Percentiles rank a stretch among this genome's conserved stretches.
phyloP scores from a whole-genome alignment of 225 moss, liverwort and hornwort genomes.

The Sphagnum contortum region DNA sequence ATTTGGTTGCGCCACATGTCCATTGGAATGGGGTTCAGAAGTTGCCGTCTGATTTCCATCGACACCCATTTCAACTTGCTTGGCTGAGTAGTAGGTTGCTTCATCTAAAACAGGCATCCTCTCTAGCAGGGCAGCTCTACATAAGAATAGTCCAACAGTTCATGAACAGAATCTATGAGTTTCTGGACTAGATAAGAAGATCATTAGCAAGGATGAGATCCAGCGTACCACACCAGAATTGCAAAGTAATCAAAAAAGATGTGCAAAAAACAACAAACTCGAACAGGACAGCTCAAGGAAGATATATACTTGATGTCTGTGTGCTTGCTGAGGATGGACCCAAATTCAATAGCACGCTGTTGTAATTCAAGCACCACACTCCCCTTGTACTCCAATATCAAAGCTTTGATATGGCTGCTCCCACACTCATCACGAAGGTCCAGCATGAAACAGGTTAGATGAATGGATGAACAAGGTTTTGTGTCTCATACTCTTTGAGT shows the following conservation, averaged over 20 bases:
- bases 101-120: slow-evolving; percentile 96
- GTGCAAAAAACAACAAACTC: no score
- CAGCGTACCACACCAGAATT: no score
- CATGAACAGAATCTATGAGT: no score
- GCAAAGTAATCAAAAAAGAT: no score
- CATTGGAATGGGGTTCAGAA: slow-evolving; percentile 43
- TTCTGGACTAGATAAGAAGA: no score
- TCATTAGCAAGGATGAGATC: no score
- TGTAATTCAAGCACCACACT: slow-evolving; percentile 82
- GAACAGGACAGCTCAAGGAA: no score
- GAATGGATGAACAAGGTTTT: no score
- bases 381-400: slow-evolving; percentile 72
- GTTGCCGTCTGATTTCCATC: slow-evolving; percentile 32
- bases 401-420: slow-evolving; percentile 64
- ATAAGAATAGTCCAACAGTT: background rate
- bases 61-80: slow-evolving; percentile 68
- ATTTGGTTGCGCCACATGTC: slow-evolving; percentile 40
- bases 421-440: background rate
- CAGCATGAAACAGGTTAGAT: no score
- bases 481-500: no score
- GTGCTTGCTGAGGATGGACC: slow-evolving; percentile 76
- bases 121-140: slow-evolving; percentile 67
- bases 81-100: slow-evolving; percentile 52
- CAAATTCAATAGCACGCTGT: slow-evolving; percentile 93
- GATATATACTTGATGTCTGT: slow-evolving; percentile 63